These are phyloP conservation scores for Petunia hybrid DNA, from an alignment of 305 asterid species.

Conservation along the genomic window DNA sequence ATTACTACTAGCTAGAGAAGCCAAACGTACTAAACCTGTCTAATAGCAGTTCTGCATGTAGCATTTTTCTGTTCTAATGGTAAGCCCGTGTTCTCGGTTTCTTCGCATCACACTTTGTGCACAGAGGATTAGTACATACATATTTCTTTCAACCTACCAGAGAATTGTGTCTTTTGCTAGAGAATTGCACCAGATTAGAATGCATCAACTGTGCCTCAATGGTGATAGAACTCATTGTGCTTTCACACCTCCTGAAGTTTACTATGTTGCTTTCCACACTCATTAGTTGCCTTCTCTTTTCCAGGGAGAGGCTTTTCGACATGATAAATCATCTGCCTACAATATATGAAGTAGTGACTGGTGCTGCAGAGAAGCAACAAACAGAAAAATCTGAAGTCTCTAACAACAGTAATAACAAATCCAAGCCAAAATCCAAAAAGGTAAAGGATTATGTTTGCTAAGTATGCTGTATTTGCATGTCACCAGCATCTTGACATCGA, in stretches of 20 bases:
- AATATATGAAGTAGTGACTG: slow-evolving; percentile 70
- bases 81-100: background rate
- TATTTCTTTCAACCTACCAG: slow-evolving; percentile 2
- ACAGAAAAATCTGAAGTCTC: slow-evolving; percentile 64
- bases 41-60: background rate
- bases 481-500: slow-evolving; percentile 17
- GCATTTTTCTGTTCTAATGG: background rate
- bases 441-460: slow-evolving; percentile 44
- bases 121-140: background rate
- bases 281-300: slow-evolving; percentile 34
- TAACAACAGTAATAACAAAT: slow-evolving; percentile 59
- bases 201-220: background rate
- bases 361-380: slow-evolving; percentile 61
- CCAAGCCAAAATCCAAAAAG: slow-evolving; percentile 56
- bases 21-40: background rate
- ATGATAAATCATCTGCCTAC: slow-evolving; percentile 78
- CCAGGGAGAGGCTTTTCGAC: slow-evolving; percentile 76
- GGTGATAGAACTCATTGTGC: background rate
- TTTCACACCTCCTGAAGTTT: background rate
- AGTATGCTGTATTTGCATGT: slow-evolving; percentile 9
- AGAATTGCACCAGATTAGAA: background rate
- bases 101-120: slow-evolving; percentile 8
- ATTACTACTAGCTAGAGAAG: background rate
- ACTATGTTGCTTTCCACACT: slow-evolving; percentile 21
- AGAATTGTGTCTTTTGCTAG: background rate